These are phyloP conservation scores for Pezicula radicicola DNA, from an alignment of 2,329 filamentous ascomycete species.

Conservation along the genomic window DNA sequence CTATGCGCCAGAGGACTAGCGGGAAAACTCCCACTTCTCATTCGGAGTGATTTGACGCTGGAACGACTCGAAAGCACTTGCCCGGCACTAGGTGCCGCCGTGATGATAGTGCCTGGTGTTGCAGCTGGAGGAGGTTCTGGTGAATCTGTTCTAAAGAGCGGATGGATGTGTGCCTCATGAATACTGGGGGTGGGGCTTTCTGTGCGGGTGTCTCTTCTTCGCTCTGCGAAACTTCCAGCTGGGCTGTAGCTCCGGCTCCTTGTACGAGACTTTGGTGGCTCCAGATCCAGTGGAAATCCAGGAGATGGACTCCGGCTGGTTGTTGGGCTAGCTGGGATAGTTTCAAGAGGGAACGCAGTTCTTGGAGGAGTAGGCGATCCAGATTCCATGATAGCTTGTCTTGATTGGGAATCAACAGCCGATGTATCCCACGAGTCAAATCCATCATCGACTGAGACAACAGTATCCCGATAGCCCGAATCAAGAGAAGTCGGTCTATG, in stretches of 20 bases:
- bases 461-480: constrained; percentile 30
- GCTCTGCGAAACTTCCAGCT: constrained; percentile 18
- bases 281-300: constrained; percentile 54
- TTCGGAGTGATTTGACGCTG: constrained; percentile 49
- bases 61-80: constrained; percentile 55
- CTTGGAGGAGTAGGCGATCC: constrained; percentile 31
- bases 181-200: constrained; percentile 31
- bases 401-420: constrained; percentile 58
- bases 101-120: constrained; percentile 68
- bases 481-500: constrained; percentile 46
- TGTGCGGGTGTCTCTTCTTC: constrained; percentile 6
- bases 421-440: constrained; percentile 78
- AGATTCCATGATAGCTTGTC: constrained; percentile 52
- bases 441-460: constrained; percentile 46
- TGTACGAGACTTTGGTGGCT: constrained; percentile 37
- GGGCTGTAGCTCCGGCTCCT: constrained; percentile 28
- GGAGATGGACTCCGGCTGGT: constrained; percentile 65
- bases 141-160: constrained; percentile 72
- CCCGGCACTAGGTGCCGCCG: constrained; percentile 66
- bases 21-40: constrained; percentile 54
- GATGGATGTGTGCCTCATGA: constrained; percentile 70
- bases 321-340: constrained; percentile 65
- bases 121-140: constrained; percentile 62
- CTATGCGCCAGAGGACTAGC: constrained; percentile 48
- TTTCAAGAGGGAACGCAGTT: constrained; percentile 55